Evolutionary conservation across 306 rosid genomes (phyloP), one percentile per base, ranked within the genome.

Genomic region (Rosa lucieae): DNA sequence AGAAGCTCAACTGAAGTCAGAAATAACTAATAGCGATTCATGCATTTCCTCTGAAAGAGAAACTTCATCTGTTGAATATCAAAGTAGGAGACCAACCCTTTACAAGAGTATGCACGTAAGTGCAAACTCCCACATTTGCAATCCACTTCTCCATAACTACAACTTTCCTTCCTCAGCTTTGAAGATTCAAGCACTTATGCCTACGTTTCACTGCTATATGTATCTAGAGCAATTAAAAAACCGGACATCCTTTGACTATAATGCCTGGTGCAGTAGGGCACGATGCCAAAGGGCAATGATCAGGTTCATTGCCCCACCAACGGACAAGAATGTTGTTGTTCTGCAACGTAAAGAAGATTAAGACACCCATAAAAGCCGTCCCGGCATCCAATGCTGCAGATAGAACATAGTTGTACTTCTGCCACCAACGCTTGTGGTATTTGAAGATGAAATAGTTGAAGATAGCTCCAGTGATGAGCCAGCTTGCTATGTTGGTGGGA

Each of bases 361-460:
- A 78, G 43, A 96, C 99, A 8, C 94, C 99, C 99, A 96, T 96
- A 76, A 96, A 91, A 23, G 98, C 99, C 0, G 99, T 96, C 40
- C 99, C 99, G 0, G 99, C 98, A 81, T 96, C 99, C 37, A 96
- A 79, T 43, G 98, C 99, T 0, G 98, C 99, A 0, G 98, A 96
- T 23, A 96, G 92, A 10, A 96, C 88, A 56, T 96, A 96, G 66
- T 96, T 96, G 76, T 96, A 96, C 74, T 90, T 96, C 88, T 93
- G 98, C 99, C 99, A 96, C 99, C 99, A 96, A 15, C 91, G 86
- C 71, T 91, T 91, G 78, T 88, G 92, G 86, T 82, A 91, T 39
- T 85, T 86, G 84, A 96, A 96, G 78, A 96, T 90, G 10, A 96
- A 96, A 90, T 74, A 96, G 77, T 96, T 96, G 88, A 96, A 96